Conservation (phyloP, 345 rosid genomes). For the Melaleuca quinquenervia region DNA sequence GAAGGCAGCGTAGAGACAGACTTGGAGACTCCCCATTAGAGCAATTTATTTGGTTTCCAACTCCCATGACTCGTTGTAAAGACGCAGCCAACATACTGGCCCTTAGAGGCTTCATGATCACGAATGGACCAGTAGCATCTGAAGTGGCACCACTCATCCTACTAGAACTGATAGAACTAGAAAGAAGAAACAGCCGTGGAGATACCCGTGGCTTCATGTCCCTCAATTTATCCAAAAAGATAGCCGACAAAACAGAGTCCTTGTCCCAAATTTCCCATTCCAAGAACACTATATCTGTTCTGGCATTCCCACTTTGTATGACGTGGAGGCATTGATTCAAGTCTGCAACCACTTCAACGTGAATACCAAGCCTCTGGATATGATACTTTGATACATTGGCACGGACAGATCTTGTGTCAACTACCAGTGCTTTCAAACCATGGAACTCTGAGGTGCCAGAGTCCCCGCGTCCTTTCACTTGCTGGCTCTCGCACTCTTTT, state of each 20-base stretch:
- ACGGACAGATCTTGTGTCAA: slow-evolving; percentile 63
- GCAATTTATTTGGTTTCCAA: slow-evolving; percentile 42
- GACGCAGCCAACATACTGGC: slow-evolving; percentile 80
- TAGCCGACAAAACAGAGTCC: slow-evolving; percentile 29
- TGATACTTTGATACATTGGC: slow-evolving; percentile 76
- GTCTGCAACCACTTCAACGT: slow-evolving; percentile 46
- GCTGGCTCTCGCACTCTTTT: slow-evolving; percentile 32
- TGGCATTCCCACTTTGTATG: slow-evolving; percentile 15
- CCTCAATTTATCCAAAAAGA: slow-evolving; percentile 23
- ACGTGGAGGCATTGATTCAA: slow-evolving; percentile 30
- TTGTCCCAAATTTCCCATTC: slow-evolving; percentile 84
- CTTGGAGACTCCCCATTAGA: slow-evolving; percentile 53
- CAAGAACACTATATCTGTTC: slow-evolving; percentile 47
- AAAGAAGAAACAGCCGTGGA: slow-evolving; percentile 54
- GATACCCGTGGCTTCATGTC: slow-evolving; percentile 13
- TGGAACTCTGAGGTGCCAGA: slow-evolving; percentile 34
- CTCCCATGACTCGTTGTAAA: slow-evolving; percentile 65
- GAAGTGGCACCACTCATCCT: slow-evolving; percentile 10
- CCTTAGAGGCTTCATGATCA: slow-evolving; percentile 78
- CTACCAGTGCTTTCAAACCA: slow-evolving; percentile 68
- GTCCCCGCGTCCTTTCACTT: slow-evolving; percentile 26
- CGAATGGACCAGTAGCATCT: slow-evolving; percentile 18
- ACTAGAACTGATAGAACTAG: slow-evolving; percentile 35
- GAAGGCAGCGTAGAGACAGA: slow-evolving; percentile 47
- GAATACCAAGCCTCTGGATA: slow-evolving; percentile 68